Evolutionary conservation across 2,329 filamentous ascomycete genomes (phyloP).

Genomic region (Paecilomyces dactylethromorphus): DNA sequence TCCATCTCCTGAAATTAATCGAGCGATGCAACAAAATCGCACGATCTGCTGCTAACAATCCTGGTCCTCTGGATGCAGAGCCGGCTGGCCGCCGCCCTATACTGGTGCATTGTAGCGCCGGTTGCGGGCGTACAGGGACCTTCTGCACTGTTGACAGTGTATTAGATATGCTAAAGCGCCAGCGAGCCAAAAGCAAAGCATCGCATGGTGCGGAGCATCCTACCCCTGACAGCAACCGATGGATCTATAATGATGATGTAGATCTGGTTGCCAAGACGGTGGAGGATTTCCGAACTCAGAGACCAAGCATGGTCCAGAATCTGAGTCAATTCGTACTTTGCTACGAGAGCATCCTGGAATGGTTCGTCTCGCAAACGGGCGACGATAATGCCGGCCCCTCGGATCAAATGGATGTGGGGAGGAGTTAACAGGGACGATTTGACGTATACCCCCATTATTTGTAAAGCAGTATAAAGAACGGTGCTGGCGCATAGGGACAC

Average conservation of each 20-base stretch:
- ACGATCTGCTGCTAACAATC: slow-evolving; percentile 25
- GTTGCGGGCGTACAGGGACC: slow-evolving; percentile 89
- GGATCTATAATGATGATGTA: slow-evolving; percentile 62
- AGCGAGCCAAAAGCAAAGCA: slow-evolving; percentile 42
- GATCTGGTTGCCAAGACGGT: slow-evolving; percentile 85
- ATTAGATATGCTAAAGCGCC: slow-evolving; percentile 92
- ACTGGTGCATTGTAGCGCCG: slow-evolving; percentile 90
- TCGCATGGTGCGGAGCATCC: slow-evolving; percentile 1
- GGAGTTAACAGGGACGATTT: background rate
- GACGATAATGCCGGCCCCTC: slow-evolving; percentile 1
- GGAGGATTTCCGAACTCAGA: slow-evolving; percentile 79
- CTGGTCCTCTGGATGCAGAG: slow-evolving; percentile 50
- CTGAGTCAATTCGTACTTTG: slow-evolving; percentile 90
- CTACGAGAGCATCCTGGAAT: slow-evolving; percentile 91
- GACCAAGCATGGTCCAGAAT: slow-evolving; percentile 95
- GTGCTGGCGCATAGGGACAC: background rate
- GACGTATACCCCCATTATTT: background rate
- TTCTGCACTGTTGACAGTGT: slow-evolving; percentile 97
- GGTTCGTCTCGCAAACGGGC: slow-evolving; percentile 50
- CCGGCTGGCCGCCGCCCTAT: slow-evolving; percentile 57
- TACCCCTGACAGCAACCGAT: slow-evolving; percentile 41
- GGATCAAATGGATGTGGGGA: background rate
- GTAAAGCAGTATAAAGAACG: background rate
- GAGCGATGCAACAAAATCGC: slow-evolving; percentile 72
- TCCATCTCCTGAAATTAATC: slow-evolving; percentile 80